Evolutionary conservation across 176 grass and related monocot species (phyloP).

Genomic region (Ampelocalamus luodianensis): DNA sequence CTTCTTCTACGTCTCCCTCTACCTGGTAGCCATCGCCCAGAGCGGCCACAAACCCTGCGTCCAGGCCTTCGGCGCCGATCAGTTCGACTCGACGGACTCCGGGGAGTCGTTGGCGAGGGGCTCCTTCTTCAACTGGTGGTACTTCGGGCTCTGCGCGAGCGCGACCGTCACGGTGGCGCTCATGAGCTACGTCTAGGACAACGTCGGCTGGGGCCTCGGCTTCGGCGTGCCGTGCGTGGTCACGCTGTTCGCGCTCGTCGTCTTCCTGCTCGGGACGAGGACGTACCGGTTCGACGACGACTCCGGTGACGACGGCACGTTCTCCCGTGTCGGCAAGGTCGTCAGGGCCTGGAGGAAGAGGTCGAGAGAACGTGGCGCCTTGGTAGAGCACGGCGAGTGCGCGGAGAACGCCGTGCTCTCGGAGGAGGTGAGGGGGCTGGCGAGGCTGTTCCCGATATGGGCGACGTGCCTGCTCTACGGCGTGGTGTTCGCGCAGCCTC

Average conservation of each 20-base stretch:
- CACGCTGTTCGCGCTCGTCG: slow-evolving; percentile 42
- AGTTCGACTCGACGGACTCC: slow-evolving; percentile 62
- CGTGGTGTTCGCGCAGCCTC: slow-evolving; percentile 44
- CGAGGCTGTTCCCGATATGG: slow-evolving; percentile 52
- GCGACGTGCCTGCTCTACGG: slow-evolving; percentile 46
- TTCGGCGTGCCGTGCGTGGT: slow-evolving; percentile 55
- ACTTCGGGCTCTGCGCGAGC: slow-evolving; percentile 45
- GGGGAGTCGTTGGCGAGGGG: slow-evolving; percentile 34
- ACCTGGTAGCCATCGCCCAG: slow-evolving; percentile 63
- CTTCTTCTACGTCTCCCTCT: slow-evolving; percentile 63
- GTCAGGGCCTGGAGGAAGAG: slow-evolving; percentile 1
- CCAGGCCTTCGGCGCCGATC: slow-evolving; percentile 63
- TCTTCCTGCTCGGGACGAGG: slow-evolving; percentile 62
- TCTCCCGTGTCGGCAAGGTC: background rate
- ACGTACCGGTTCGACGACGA: slow-evolving; percentile 52
- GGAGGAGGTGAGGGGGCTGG: slow-evolving; percentile 34
- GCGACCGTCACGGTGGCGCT: slow-evolving; percentile 17
- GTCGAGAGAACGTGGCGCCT: background rate
- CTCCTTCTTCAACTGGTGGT: slow-evolving; percentile 87
- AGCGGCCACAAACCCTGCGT: slow-evolving; percentile 64
- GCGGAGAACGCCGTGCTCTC: background rate
- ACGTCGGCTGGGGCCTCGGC: slow-evolving; percentile 60
- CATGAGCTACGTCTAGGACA: slow-evolving; percentile 67
- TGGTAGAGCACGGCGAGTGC: background rate
- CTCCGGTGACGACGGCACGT: background rate